A percentile compares a stretch with the other conserved stretches of the same genome.
Evolutionary conservation across 495 filamentous ascomycete genomes (phyloP).

Genomic region (Aspergillus hancockii): DNA sequence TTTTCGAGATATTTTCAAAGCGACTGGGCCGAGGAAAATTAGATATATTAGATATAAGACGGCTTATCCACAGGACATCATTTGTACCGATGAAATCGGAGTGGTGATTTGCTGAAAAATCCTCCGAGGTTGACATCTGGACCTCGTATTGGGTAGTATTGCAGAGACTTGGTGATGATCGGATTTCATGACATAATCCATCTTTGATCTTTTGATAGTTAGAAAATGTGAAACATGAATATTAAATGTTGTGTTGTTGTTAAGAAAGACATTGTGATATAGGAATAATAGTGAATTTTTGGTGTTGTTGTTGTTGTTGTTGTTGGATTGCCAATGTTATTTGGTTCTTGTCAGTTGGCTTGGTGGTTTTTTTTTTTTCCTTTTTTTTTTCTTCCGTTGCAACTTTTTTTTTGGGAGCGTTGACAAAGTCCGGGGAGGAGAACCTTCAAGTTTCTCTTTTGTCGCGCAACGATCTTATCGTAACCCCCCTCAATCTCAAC

Average conservation of each 20-base stretch:
- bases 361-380: not conserved
- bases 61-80: not conserved
- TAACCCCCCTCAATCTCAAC: slow-evolving; percentile 15
- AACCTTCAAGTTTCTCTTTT: slow-evolving; percentile 10
- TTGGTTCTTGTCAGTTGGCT: not conserved
- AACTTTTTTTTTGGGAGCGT: slow-evolving; percentile 8
- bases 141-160: not conserved
- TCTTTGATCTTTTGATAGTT: too few relatives aligned
- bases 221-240: not conserved
- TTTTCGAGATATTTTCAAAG: too few relatives aligned
- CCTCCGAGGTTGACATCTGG: not conserved
- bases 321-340: slow-evolving; percentile 13
- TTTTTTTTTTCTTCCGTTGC: slow-evolving; percentile 1
- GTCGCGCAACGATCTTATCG: slow-evolving; percentile 25
- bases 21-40: not conserved
- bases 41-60: not conserved
- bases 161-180: not conserved
- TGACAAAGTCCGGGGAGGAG: slow-evolving; percentile 18
- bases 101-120: not conserved
- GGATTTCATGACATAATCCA: not conserved
- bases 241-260: not conserved
- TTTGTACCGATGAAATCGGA: not conserved
- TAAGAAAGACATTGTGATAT: not conserved
- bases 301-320: not conserved
- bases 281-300: too few relatives aligned